These are phyloP conservation scores for Barnettozyma botsteinii DNA, from an alignment of 805 yeast species.

Conservation along the genomic window DNA sequence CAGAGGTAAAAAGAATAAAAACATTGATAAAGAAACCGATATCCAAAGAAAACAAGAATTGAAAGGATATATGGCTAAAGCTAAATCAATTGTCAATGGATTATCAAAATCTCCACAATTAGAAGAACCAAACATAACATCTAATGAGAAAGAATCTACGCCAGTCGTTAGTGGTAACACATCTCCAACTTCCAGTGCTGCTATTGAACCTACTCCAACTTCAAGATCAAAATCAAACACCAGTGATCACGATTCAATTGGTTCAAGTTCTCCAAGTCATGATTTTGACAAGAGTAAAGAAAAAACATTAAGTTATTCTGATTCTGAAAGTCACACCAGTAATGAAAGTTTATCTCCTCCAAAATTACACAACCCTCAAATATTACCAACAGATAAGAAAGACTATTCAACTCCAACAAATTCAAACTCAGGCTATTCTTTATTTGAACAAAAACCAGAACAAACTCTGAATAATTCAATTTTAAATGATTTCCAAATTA, in stretches of 20 bases:
- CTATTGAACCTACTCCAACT: neutral
- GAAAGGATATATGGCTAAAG: constrained; percentile 21
- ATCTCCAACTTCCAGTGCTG: neutral
- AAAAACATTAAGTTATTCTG: constrained; percentile 20
- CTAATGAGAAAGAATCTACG: neutral
- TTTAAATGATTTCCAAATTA: constrained; percentile 17
- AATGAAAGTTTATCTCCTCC: constrained; percentile 27
- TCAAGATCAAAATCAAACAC: neutral
- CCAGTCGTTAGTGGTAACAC: constrained; percentile 1
- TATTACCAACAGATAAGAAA: constrained; percentile 21
- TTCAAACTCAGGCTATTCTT: neutral
- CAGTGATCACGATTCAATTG: neutral
- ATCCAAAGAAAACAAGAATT: constrained; percentile 20
- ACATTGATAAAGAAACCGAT: constrained; percentile 21
- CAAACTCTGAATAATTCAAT: constrained; percentile 16
- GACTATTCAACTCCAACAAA: neutral
- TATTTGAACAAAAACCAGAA: constrained; percentile 4
- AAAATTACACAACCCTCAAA: constrained; percentile 22
- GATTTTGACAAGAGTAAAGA: constrained; percentile 18
- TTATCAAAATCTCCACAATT: constrained; percentile 2
- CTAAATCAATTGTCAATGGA: constrained; percentile 13
- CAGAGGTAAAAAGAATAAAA: constrained; percentile 25
- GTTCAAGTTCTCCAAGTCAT: constrained; percentile 5
- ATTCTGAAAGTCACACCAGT: constrained; percentile 22
- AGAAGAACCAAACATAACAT: too few species aligned